phyloP scores from a whole-genome alignment of 148 eudicot genomes.

The Persicaria tinctoria region DNA sequence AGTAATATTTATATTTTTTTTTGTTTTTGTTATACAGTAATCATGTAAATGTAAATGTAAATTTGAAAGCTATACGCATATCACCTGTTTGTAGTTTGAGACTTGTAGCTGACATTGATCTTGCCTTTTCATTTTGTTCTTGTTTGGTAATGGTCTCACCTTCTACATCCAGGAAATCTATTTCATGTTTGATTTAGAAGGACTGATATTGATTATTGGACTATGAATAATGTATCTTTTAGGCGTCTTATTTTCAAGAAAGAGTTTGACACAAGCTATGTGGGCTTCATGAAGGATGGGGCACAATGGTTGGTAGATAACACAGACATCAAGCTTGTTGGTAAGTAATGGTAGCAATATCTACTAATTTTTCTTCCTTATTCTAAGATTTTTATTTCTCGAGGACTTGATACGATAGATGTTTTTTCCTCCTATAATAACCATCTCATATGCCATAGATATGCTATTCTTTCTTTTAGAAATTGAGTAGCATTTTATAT shows the following conservation, averaged over 20 bases:
- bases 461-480: no score
- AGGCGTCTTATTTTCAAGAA: constrained; percentile 82
- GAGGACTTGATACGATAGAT: not conserved
- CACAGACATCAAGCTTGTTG: constrained; percentile 96
- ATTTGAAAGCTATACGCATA: not conserved
- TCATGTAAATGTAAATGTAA: not conserved
- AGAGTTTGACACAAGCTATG: constrained; percentile 88
- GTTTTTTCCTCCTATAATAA: not conserved
- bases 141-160: not conserved
- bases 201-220: not conserved
- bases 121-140: not conserved
- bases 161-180: not conserved
- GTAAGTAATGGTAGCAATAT: constrained; percentile 30
- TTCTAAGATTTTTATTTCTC: not conserved
- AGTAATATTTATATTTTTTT: no score
- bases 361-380: not conserved
- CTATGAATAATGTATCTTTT: constrained; percentile 4
- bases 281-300: constrained; percentile 91
- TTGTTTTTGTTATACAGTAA: not conserved
- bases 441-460: not conserved
- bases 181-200: not conserved
- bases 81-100: not conserved
- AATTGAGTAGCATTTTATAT: no score
- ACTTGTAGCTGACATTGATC: not conserved
- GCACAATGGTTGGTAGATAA: constrained; percentile 94